phyloP scores from a whole-genome alignment of 768 basidiomycete genomes.

The Mycena haematopus region DNA sequence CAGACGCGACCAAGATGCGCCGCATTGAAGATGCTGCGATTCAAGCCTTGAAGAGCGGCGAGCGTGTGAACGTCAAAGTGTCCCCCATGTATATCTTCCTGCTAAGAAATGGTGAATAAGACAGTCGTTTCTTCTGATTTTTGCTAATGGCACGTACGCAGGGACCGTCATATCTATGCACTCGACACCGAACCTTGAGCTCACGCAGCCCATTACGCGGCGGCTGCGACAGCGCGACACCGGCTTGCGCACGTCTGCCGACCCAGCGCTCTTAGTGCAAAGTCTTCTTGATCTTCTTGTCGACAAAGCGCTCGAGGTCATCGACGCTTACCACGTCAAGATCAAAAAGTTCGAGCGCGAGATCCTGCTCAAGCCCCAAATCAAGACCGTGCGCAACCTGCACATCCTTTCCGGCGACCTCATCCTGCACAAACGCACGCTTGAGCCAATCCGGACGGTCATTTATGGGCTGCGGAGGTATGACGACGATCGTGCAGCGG shows the following conservation, averaged over 20 bases:
- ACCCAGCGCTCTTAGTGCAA: conserved; percentile 73
- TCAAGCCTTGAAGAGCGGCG: conserved; percentile 45
- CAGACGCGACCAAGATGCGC: conserved; percentile 18
- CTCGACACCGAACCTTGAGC: conserved; percentile 49
- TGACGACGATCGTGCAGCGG: conserved; percentile 70
- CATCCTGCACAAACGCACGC: conserved; percentile 74
- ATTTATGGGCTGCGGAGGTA: conserved; percentile 74
- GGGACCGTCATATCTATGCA: conserved; percentile 71
- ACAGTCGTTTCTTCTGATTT: conserved; percentile 1
- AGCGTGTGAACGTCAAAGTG: conserved; percentile 63
- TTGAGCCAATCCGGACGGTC: conserved; percentile 74
- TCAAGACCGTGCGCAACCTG: conserved; percentile 65
- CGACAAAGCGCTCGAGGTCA: conserved; percentile 70
- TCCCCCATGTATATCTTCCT: conserved; percentile 73
- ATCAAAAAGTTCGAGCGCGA: conserved; percentile 67
- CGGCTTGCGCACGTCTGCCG: conserved; percentile 64
- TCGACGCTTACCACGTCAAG: conserved; percentile 71
- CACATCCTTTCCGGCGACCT: conserved; percentile 82
- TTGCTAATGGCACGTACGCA: conserved; percentile 32
- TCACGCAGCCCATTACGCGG: conserved; percentile 62
- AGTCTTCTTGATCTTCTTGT: conserved; percentile 72
- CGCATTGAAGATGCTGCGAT: conserved; percentile 29
- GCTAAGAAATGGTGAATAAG: conserved; percentile 60
- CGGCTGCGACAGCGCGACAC: conserved; percentile 66
- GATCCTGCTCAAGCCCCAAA: conserved; percentile 65